A percentile compares a stretch with the other conserved stretches of the same genome.
Conservation (phyloP, 306 rosid genomes). For the Carpinus viminea region DNA sequence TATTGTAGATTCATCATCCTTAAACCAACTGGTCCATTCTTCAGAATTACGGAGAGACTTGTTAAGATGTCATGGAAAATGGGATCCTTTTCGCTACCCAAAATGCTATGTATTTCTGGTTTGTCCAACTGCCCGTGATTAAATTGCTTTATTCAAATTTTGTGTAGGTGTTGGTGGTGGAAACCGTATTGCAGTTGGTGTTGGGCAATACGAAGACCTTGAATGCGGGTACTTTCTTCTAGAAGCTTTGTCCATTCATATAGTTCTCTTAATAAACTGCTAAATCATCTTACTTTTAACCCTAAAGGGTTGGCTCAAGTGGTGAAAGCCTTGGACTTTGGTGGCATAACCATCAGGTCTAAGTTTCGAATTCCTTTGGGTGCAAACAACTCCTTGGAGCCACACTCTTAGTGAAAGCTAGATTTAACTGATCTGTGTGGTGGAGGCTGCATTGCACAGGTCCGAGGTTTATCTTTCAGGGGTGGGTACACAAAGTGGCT, state of each 20-base stretch:
- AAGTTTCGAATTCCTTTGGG: too few species aligned
- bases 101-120: background rate
- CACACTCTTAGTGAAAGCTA: too few species aligned
- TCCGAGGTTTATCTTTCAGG: too few species aligned
- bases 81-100: slow-evolving; percentile 6
- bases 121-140: slow-evolving; percentile 19
- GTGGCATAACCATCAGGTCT: too few species aligned
- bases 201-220: slow-evolving; percentile 72
- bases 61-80: slow-evolving; percentile 11
- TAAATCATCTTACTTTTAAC: background rate
- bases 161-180: slow-evolving; percentile 68
- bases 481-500: too few species aligned
- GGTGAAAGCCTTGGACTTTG: too few species aligned
- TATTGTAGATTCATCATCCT: background rate
- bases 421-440: too few species aligned
- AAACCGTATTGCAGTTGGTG: slow-evolving; percentile 73
- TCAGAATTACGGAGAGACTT: background rate
- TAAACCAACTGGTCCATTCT: slow-evolving; percentile 13
- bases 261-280: background rate
- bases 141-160: slow-evolving; percentile 26
- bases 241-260: background rate
- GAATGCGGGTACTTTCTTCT: slow-evolving; percentile 64
- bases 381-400: too few species aligned
- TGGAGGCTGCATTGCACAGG: too few species aligned
- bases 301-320: too few species aligned